A percentile compares a stretch with the other conserved stretches of the same genome.
phyloP scores from a whole-genome alignment of 1,284 basidiomycete genomes.

The Trametes versicolor region DNA sequence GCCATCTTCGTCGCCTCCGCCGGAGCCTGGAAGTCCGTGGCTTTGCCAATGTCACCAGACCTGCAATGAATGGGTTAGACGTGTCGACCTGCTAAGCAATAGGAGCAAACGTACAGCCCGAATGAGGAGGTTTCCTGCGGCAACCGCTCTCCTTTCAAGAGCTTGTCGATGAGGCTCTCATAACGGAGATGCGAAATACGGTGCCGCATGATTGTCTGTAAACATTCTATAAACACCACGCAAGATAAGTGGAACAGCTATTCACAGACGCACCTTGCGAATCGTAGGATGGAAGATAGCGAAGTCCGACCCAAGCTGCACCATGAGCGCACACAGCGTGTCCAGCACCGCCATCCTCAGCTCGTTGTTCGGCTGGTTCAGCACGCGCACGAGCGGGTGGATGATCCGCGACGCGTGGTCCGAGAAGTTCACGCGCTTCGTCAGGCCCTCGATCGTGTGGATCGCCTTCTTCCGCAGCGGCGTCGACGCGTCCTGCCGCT shows the following conservation, averaged over 20 bases:
- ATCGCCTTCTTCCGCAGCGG: slow-evolving; percentile 90
- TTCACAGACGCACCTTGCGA: slow-evolving; percentile 76
- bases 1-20: slow-evolving; percentile 90
- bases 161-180: slow-evolving; percentile 88
- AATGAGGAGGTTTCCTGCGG: slow-evolving; percentile 77
- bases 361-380: slow-evolving; percentile 85
- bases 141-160: slow-evolving; percentile 92
- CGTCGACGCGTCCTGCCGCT: slow-evolving; percentile 81
- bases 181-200: slow-evolving; percentile 89
- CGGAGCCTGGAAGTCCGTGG: slow-evolving; percentile 78
- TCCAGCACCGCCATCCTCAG: slow-evolving; percentile 92
- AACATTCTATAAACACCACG: background rate
- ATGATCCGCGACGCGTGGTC: slow-evolving; percentile 98
- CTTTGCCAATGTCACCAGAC: slow-evolving; percentile 65
- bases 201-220: slow-evolving; percentile 80
- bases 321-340: slow-evolving; percentile 90
- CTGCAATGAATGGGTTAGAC: slow-evolving; percentile 42
- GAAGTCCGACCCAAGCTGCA: slow-evolving; percentile 96
- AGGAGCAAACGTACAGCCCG: slow-evolving; percentile 46
- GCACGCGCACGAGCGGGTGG: slow-evolving; percentile 92
- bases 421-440: slow-evolving; percentile 97
- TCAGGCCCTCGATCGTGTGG: slow-evolving; percentile 91
- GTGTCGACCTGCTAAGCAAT: background rate
- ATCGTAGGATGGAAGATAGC: slow-evolving; percentile 98
- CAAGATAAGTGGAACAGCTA: background rate